Evolutionary conservation across 164 flowering plant genomes (phyloP), one percentile per base, ranked within the genome.

Genomic region (Santalum album): DNA sequence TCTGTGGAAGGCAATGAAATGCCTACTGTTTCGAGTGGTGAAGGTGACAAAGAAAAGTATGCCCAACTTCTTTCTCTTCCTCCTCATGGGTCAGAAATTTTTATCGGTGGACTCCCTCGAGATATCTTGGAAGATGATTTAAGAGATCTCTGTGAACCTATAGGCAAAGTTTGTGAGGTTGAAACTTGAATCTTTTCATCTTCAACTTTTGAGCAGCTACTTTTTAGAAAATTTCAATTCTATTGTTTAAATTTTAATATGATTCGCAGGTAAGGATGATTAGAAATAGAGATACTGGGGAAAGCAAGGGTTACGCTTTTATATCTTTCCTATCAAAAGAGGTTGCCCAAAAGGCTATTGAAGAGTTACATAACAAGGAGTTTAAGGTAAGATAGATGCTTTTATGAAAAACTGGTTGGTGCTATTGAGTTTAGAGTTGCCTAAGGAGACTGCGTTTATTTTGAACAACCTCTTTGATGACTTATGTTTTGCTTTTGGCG

Each of bases 61-160:
- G 83, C 85, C 17, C 81, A 87, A 42, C 83, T 94, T 73, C 95
- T 94, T 66, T 70, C 84, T 39, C 83, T 78, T 65, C 99, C 99
- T 61, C 99, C 99, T 22, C 90, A 86, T 75, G 95, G 97, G 7
- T 80, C 96, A 56, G 96, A 94, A 66, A 72, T 87, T 63, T 94
- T 87, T 63, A 70, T 94, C 70, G 97, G 99, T 24, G 97, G 97
- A 20, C 70, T 94, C 61, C 87, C 95, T 55, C 77, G 78, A 54
- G 92, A 87, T 70, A 75, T 64, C 27, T 51, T 62, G 0, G 99
- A 90, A 65, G 96, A 77, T 43, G 96, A 86, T 51, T 52, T 94
- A 56, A 67, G 78, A 42, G 84, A 74, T 38, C 78, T 80, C 1
- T 94, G 96, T 79, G 87, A 87, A 54, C 65, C 81, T 14, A 39